Evolutionary conservation across 1,284 basidiomycete genomes (phyloP).

Genomic region (Sanghuangporus weigelae): DNA sequence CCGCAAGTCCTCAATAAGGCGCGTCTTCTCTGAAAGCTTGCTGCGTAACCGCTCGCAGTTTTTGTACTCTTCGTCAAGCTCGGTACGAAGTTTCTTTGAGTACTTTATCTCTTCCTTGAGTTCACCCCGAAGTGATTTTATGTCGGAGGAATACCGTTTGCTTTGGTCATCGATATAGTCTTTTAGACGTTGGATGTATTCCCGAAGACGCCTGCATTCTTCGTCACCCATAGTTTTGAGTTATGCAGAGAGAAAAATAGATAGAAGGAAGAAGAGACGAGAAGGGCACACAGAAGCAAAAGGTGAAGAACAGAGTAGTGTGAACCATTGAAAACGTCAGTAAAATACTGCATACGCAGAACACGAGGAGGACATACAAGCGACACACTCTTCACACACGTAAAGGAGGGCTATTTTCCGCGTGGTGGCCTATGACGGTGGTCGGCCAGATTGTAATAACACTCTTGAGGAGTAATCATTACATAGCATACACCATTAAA

Average conservation of each 20-base stretch:
- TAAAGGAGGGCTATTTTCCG: conserved; percentile 2
- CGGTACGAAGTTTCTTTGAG: conserved; percentile 4
- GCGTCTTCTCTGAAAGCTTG: background rate
- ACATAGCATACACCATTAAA: background rate
- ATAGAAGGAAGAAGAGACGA: background rate
- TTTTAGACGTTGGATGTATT: conserved; percentile 7
- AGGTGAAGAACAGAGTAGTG: background rate
- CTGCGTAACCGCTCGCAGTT: conserved; percentile 3
- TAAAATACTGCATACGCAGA: background rate
- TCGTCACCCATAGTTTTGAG: conserved; percentile 5
- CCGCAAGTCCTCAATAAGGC: background rate
- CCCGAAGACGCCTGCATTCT: conserved; percentile 7
- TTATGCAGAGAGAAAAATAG: background rate
- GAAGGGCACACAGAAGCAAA: background rate
- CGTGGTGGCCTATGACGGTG: background rate
- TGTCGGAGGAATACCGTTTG: background rate
- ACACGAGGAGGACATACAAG: conserved; percentile 10
- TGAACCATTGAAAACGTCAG: background rate
- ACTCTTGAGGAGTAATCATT: background rate
- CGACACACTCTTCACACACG: conserved; percentile 9
- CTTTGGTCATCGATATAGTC: conserved; percentile 11
- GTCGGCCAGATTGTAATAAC: background rate
- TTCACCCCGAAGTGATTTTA: background rate
- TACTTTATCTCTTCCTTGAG: conserved; percentile 10
- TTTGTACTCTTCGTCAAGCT: conserved; percentile 10